Percentiles rank a stretch among this genome's conserved stretches.
Conservation (phyloP, 306 rosid genomes). For the Cicer arietinum region DNA sequence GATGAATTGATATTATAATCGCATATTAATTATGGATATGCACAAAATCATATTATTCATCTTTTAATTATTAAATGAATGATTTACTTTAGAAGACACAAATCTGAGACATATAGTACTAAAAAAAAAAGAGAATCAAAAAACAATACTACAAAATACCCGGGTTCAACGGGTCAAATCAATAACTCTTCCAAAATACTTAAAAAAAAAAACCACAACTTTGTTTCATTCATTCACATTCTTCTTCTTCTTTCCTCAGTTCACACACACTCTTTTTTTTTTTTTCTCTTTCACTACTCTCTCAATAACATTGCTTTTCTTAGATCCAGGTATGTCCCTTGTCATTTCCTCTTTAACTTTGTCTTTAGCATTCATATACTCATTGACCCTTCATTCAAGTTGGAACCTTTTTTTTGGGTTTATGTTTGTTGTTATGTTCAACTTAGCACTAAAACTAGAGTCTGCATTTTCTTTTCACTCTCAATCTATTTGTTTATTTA, state of each 20-base stretch:
- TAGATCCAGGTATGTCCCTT: slow-evolving; percentile 77
- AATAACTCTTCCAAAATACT: slow-evolving; percentile 36
- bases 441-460: background rate
- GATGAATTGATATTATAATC: no score
- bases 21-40: no score
- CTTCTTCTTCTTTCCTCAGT: background rate
- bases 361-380: slow-evolving; percentile 33
- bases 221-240: slow-evolving; percentile 26
- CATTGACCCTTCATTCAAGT: slow-evolving; percentile 27
- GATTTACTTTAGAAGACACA: no score
- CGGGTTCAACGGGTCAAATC: slow-evolving; percentile 70
- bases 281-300: slow-evolving; percentile 39
- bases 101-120: slow-evolving; percentile 37
- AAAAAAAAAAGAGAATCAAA: slow-evolving; percentile 29
- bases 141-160: slow-evolving; percentile 28
- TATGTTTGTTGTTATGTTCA: slow-evolving; percentile 28
- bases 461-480: slow-evolving; percentile 24
- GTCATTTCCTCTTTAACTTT: slow-evolving; percentile 33
- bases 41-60: no score
- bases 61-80: no score
- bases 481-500: background rate
- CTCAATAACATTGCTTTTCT: slow-evolving; percentile 31
- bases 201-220: slow-evolving; percentile 15
- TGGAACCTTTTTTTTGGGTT: slow-evolving; percentile 34
- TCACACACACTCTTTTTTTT: slow-evolving; percentile 7